Base-by-base conservation (phyloP, 192 early-diverging fungal species). In the Coemansia sp. region DNA sequence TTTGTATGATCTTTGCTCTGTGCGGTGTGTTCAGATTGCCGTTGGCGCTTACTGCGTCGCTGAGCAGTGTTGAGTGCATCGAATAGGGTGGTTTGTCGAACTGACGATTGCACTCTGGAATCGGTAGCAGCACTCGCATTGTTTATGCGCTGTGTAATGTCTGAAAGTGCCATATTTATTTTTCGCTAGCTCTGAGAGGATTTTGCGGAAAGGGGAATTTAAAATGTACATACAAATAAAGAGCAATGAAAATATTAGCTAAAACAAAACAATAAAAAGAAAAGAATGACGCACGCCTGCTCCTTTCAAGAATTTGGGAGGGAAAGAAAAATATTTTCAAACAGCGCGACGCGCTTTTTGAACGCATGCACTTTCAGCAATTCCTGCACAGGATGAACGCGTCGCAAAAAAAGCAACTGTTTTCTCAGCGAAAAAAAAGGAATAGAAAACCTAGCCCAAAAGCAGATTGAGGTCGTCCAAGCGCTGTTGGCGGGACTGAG, bases 401-500 rank as follows among this genome's bases (percentile, higher is more conserved):
- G 8, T 7, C 52, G 5, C 12, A 12, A 53, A 53, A 53, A 23
- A 16, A 23, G 26, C 46, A 26, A 8, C 52, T 9, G 6, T 6
- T 59, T 46, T 57, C 15, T 46, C 12, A 37, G 18, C 18, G 18
- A 18, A 20, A 7, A 46, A n/a, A 46, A 18, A 16, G n/a, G 42
- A 25, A 40, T 62, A 61, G 21, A 30, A 13, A 13, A 10, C 6
- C 59, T 46, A 80, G 35, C 69, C 72, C 35, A 80, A 61, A 29
- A 80, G 69, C 18, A 80, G 51, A 15, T 61, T 68, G 16, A 80
- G 77, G n/a, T 80, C 77, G 46, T 74, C 72, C 64, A 80, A 59
- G 42, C 77, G 71, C 68, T 80, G 77, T 69, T 80, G 77, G 21
- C 77, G 77, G 18, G 77, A 80, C 29, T 74, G 77, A 3, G 66